Conservation (phyloP, 192 early-diverging fungal species). For the Dissophora globulifera region DNA sequence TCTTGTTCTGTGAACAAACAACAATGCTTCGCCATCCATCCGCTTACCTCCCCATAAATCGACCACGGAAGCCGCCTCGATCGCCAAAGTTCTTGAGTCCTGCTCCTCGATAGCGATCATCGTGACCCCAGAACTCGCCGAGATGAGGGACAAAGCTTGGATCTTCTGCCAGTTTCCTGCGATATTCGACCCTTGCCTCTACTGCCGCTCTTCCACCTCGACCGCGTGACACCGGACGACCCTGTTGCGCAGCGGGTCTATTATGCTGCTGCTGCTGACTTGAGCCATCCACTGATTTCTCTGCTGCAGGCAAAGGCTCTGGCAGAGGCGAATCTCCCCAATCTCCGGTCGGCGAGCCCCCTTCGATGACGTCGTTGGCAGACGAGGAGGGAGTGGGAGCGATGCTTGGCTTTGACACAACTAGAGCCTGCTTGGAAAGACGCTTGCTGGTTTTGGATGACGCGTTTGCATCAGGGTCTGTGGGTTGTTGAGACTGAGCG, state of each 20-base stretch:
- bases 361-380: not conserved
- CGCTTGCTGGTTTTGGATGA: constrained; percentile 26
- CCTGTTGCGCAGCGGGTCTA: constrained; percentile 25
- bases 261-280: constrained; percentile 10
- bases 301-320: constrained; percentile 6
- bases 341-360: not conserved
- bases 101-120: constrained; percentile 65
- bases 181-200: constrained; percentile 61
- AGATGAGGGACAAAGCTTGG: constrained; percentile 67
- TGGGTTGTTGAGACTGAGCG: constrained; percentile 11
- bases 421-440: constrained; percentile 24
- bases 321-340: constrained; percentile 25
- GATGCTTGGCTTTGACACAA: not conserved
- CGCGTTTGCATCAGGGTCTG: constrained; percentile 9
- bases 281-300: constrained; percentile 3
- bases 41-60: constrained; percentile 51
- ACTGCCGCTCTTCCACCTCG: constrained; percentile 36
- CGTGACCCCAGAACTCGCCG: constrained; percentile 68
- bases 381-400: not conserved
- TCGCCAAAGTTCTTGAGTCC: constrained; percentile 57
- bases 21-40: constrained; percentile 1
- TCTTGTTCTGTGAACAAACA: not conserved
- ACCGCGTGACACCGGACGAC: constrained; percentile 34
- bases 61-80: constrained; percentile 44
- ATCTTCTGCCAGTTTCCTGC: constrained; percentile 64